Conservation (phyloP, 352 stramenopile species). For the Globisporangium recalcitrans region DNA sequence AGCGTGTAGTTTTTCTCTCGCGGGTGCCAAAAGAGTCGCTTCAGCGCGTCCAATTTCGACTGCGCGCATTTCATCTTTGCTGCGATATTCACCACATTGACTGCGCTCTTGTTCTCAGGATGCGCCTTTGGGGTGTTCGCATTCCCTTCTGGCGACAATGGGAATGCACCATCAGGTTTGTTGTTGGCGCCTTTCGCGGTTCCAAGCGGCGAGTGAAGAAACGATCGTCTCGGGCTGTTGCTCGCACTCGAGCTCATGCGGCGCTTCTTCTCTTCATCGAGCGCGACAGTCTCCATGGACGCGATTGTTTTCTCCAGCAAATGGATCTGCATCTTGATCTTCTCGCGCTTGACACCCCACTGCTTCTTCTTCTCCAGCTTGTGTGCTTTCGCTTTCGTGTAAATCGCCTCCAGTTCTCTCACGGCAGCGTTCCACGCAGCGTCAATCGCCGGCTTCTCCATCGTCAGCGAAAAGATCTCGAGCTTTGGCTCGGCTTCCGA, state of each 20-base stretch:
- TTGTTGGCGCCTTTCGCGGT: slow-evolving; percentile 3
- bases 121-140: not conserved
- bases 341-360: slow-evolving; percentile 59
- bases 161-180: not conserved
- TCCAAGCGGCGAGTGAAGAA: slow-evolving; percentile 12
- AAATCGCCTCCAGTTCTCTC: slow-evolving; percentile 45
- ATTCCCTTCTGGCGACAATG: slow-evolving; percentile 8
- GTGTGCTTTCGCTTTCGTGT: slow-evolving; percentile 40
- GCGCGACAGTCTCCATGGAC: slow-evolving; percentile 52
- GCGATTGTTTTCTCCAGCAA: slow-evolving; percentile 65
- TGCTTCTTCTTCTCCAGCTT: slow-evolving; percentile 35
- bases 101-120: slow-evolving; percentile 26
- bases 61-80: slow-evolving; percentile 56
- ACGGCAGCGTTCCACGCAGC: slow-evolving; percentile 42
- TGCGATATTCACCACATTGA: slow-evolving; percentile 46
- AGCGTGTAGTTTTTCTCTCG: slow-evolving; percentile 69
- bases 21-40: slow-evolving; percentile 65
- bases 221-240: slow-evolving; percentile 21
- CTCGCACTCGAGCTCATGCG: slow-evolving; percentile 29
- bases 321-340: slow-evolving; percentile 62
- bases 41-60: slow-evolving; percentile 64
- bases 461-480: slow-evolving; percentile 30
- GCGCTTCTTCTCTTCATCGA: slow-evolving; percentile 42
- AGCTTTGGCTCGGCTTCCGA: slow-evolving; percentile 6
- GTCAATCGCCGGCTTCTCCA: slow-evolving; percentile 54